Percentiles rank a stretch among this genome's conserved stretches.
Conservation (phyloP, 2,329 filamentous ascomycete genomes). For the Cercospora citrullina region DNA sequence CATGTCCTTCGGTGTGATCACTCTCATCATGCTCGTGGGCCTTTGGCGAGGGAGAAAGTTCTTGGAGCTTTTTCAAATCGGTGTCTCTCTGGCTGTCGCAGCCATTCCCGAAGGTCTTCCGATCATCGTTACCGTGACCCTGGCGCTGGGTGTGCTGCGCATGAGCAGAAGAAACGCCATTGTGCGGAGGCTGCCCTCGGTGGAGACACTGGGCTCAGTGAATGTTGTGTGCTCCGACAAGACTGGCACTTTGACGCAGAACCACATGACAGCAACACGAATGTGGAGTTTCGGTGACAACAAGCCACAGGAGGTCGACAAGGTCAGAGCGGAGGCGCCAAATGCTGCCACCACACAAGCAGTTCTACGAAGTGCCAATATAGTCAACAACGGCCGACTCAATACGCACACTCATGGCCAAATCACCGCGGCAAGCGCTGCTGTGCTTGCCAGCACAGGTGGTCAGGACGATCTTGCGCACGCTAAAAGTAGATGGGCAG, state of each 20-base stretch:
- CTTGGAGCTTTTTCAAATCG: conserved; percentile 95
- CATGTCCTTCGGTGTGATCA: conserved; percentile 93
- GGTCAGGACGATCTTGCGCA: conserved; percentile 58
- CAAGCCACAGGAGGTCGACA: conserved; percentile 55
- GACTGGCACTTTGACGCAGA: conserved; percentile 92
- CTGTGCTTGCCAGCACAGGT: conserved; percentile 82
- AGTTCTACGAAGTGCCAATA: conserved; percentile 88
- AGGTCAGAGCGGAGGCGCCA: conserved; percentile 53
- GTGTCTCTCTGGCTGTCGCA: conserved; percentile 91
- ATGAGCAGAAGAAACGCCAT: conserved; percentile 97
- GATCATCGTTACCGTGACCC: conserved; percentile 96
- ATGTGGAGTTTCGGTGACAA: conserved; percentile 86
- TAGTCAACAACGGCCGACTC: conserved; percentile 90
- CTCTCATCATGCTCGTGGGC: conserved; percentile 85
- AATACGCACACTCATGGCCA: conserved; percentile 61
- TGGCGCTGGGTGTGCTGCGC: conserved; percentile 89
- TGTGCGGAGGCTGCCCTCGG: conserved; percentile 91
- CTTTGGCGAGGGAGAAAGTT: conserved; percentile 85
- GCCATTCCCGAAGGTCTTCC: conserved; percentile 94
- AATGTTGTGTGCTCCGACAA: conserved; percentile 99
- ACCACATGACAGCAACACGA: conserved; percentile 96
- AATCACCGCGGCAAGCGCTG: conserved; percentile 65
- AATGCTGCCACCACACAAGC: conserved; percentile 74
- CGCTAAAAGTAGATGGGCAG: conserved; percentile 85
- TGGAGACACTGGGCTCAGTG: conserved; percentile 96